phyloP scores from a whole-genome alignment of 1,139 yeast genomes.

The Nakaseomyces glabratus region DNA sequence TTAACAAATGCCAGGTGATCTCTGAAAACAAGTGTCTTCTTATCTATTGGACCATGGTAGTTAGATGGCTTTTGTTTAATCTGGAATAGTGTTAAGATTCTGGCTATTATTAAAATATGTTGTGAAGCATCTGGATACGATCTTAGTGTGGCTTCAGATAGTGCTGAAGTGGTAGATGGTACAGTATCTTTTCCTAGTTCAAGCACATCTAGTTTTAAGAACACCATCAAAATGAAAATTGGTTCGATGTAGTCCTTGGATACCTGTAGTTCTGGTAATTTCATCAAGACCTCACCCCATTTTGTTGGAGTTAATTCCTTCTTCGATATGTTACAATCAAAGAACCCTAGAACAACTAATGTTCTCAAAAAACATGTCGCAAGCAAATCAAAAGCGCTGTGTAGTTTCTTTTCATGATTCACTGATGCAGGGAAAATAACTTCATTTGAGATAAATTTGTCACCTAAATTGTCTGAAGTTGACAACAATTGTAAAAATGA shows the following conservation, averaged over 20 bases:
- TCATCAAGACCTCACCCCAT: constrained; percentile 49
- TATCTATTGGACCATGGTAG: constrained; percentile 63
- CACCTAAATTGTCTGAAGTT: constrained; percentile 17
- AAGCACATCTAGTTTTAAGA: constrained; percentile 36
- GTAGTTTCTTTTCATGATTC: constrained; percentile 30
- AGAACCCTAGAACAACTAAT: constrained; percentile 47
- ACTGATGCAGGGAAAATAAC: constrained; percentile 33
- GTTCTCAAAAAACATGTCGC: constrained; percentile 54
- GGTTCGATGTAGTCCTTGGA: constrained; percentile 31
- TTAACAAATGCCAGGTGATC: constrained; percentile 53
- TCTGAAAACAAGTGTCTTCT: constrained; percentile 54
- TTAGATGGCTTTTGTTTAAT: constrained; percentile 49
- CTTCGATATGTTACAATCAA: constrained; percentile 35
- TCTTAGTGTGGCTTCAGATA: constrained; percentile 29
- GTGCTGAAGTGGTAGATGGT: constrained; percentile 25
- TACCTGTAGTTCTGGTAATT: constrained; percentile 29
- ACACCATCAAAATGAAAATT: constrained; percentile 40
- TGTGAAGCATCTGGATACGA: constrained; percentile 30
- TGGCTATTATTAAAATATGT: constrained; percentile 43
- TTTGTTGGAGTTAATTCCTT: constrained; percentile 38
- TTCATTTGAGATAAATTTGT: constrained; percentile 33
- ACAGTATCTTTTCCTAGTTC: constrained; percentile 32
- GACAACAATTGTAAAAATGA: constrained; percentile 23
- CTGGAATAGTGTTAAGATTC: constrained; percentile 49
- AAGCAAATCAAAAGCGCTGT: constrained; percentile 44